Conservation (phyloP, 1,139 yeast genomes). For the Lodderomyces pseudojiufengensis region DNA sequence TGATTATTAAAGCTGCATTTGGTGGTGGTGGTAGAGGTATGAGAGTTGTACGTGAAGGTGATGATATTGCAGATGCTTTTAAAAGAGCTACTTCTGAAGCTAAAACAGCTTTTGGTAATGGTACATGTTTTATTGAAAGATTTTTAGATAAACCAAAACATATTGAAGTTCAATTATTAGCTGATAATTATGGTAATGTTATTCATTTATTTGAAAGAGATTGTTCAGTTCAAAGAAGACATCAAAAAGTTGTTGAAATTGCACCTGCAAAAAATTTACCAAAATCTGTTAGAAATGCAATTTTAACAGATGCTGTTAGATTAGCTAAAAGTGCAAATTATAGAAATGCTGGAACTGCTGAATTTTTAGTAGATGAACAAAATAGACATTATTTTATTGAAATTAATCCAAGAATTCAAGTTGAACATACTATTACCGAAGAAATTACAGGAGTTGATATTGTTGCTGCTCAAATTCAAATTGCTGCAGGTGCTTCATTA, state of each 20-base stretch:
- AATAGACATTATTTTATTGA: slow-evolving; percentile 97
- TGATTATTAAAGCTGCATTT: slow-evolving; percentile 96
- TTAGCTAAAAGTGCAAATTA: slow-evolving; percentile 86
- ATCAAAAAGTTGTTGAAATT: slow-evolving; percentile 97
- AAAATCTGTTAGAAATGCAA: slow-evolving; percentile 77
- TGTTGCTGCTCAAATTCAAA: slow-evolving; percentile 98
- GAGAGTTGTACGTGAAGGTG: slow-evolving; percentile 98
- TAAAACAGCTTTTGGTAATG: slow-evolving; percentile 91
- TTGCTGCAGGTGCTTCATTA: slow-evolving; percentile 96
- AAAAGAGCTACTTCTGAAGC: slow-evolving; percentile 95
- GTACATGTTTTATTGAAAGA: slow-evolving; percentile 96
- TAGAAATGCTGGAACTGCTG: slow-evolving; percentile 98
- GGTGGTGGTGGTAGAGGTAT: slow-evolving; percentile 99
- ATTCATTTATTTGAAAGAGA: slow-evolving; percentile 96
- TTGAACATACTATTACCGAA: slow-evolving; percentile 97
- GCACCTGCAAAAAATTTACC: slow-evolving; percentile 98
- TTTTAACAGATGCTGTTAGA: slow-evolving; percentile 89
- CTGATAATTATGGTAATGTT: slow-evolving; percentile 92
- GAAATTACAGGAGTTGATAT: slow-evolving; percentile 98
- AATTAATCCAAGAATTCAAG: slow-evolving; percentile 98
- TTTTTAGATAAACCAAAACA: slow-evolving; percentile 95
- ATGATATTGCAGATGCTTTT: slow-evolving; percentile 87
- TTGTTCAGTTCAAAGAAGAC: slow-evolving; percentile 98
- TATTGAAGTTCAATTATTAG: slow-evolving; percentile 94
- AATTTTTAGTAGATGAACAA: slow-evolving; percentile 89